Evolutionary conservation across 2,329 filamentous ascomycete genomes (phyloP), one percentile per base, ranked within the genome.

Genomic region (Epichloe hybrida): DNA sequence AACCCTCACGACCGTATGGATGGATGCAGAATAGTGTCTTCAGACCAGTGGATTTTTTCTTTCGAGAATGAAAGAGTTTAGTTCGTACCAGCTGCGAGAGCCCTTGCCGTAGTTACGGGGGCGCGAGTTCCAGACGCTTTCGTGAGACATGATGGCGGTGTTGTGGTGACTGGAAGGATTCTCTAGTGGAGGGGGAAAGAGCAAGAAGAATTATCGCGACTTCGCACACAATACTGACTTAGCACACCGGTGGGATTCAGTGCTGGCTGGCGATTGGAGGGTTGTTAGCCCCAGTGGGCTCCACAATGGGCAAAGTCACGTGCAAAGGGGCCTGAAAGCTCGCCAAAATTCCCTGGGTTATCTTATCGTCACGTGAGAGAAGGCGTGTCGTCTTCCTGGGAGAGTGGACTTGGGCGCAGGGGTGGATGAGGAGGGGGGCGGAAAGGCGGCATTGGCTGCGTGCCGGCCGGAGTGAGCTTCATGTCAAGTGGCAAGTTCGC

Each of bases 121-220:
- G 74, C 93, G 90, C 69, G 89, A 95, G 84, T 94, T 95, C 90
- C 91, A 98, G 77, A 97, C 89, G 70, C 86, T 89, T 80, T 97
- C 91, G 89, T 79, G 78, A 76, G 75, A 79, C 77, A 79, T 80
- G 64, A 66, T 79, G 69, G 67, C 69, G 67, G 64, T 65, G 56
- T 45, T 42, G 35, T 13, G 40, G 34, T 42, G 46, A 45, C 48
- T 46, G 49, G n/a, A 35, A 43, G 13, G 31, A 37, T 9, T 50
- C 60, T 68, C 59, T 51, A 17, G 39, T 43, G 38, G 34, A 36
- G 43, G 40, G 53, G 53, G 17, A 17, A 34, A 57, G 55, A 55
- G 56, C 57, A 57, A 57, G 53, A 51, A 53, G 39, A 48, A 54
- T 52, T 47, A 36, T 41, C 36, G 38, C 49, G 49, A 46, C 47